Evolutionary conservation across 73 alveolate species (phyloP).

Genomic region (Blepharisma japonicum): DNA sequence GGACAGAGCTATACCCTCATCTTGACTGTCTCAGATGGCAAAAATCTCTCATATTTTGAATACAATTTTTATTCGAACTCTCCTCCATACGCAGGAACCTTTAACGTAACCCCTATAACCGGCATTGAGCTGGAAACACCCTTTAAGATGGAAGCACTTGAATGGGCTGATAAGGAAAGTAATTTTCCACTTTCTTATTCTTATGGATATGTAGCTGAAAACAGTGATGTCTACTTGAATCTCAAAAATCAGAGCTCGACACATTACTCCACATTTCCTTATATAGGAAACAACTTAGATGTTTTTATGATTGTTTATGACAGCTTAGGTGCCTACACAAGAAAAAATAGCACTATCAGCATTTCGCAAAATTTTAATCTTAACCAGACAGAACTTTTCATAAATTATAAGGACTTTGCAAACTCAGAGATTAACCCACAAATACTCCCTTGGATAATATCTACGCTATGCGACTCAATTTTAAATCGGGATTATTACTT

Average conservation of each 20-base stretch:
- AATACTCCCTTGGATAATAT: too few species aligned
- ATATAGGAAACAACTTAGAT: neutral
- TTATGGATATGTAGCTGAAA: neutral
- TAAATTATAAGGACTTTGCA: too few species aligned
- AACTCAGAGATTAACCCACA: too few species aligned
- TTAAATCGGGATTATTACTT: too few species aligned
- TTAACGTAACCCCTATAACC: neutral
- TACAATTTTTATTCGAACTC: neutral
- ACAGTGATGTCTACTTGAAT: neutral
- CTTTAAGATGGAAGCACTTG: neutral
- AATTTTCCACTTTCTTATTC: neutral
- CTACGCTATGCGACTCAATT: too few species aligned
- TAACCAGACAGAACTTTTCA: too few species aligned
- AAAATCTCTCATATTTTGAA: neutral
- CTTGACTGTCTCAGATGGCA: neutral
- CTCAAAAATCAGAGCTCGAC: neutral
- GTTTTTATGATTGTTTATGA: neutral
- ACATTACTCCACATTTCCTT: neutral
- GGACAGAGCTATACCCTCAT: neutral
- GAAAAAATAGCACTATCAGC: neutral
- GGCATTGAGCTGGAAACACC: neutral
- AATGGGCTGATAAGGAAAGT: neutral
- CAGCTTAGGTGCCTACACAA: neutral
- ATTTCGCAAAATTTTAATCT: too few species aligned
- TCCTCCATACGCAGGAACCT: conserved; percentile 13